Percentiles rank a stretch among this genome's conserved stretches.
These are phyloP conservation scores for Solanum hybrid DNA, from an alignment of 305 asterid species.

Conservation along the genomic window DNA sequence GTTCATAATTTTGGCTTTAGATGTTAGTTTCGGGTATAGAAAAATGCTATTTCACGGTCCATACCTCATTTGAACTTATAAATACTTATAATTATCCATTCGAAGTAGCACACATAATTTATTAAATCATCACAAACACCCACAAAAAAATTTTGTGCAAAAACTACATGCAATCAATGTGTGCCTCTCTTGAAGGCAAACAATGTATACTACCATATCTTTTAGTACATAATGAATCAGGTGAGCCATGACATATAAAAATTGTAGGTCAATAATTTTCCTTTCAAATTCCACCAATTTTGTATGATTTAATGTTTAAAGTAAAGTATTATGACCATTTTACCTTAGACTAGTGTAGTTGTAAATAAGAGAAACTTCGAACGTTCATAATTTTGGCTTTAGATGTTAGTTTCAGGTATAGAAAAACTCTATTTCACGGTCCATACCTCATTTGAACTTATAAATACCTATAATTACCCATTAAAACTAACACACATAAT, in stretches of 20 bases:
- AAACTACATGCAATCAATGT: not conserved
- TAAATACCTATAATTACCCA: not conserved
- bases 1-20: not conserved
- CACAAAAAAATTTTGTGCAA: too few relatives aligned
- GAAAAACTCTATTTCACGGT: not conserved
- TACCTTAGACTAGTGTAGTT: not conserved
- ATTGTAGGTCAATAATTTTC: not conserved
- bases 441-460: not conserved
- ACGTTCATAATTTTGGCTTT: not conserved
- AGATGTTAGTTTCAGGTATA: not conserved
- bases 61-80: not conserved
- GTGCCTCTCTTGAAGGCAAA: not conserved
- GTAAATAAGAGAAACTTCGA: not conserved
- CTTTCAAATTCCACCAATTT: not conserved
- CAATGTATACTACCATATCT: too few relatives aligned
- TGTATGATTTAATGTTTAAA: not conserved
- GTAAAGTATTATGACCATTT: not conserved
- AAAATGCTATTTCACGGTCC: not conserved
- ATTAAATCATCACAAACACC: not conserved
- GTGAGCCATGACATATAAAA: not conserved
- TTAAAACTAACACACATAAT: not conserved
- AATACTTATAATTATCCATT: too few relatives aligned
- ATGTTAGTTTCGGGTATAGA: not conserved
- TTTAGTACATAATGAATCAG: not conserved
- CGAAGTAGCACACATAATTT: too few relatives aligned